phyloP scores from a whole-genome alignment of 208 protist species.

The Novymonas esmeraldas region DNA sequence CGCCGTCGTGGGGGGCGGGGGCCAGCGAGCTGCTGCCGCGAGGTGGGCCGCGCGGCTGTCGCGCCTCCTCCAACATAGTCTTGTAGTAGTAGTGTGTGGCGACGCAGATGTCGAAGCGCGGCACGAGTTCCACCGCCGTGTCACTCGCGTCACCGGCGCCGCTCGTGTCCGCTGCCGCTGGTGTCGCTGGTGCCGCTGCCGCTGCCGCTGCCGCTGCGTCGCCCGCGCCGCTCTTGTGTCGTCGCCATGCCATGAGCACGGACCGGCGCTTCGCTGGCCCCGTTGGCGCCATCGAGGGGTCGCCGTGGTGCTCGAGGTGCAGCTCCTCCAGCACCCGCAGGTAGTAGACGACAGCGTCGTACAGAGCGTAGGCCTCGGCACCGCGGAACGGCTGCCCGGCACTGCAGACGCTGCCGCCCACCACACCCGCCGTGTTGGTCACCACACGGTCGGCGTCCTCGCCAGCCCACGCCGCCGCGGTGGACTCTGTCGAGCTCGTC shows the following conservation, averaged over 20 bases:
- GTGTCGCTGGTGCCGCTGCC: background rate
- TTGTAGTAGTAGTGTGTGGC: constrained; percentile 76
- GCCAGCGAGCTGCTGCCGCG: constrained; percentile 3
- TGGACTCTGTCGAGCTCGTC: background rate
- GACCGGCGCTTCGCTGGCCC: constrained; percentile 20
- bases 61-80: constrained; percentile 30
- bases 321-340: constrained; percentile 36
- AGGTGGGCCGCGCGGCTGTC: constrained; percentile 8
- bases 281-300: constrained; percentile 7
- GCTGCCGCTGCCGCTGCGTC: background rate
- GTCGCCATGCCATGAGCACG: constrained; percentile 21
- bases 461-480: background rate
- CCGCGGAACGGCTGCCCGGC: constrained; percentile 37
- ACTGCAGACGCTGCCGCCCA: background rate
- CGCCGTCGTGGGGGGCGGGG: background rate
- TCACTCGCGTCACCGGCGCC: background rate
- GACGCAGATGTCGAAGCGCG: constrained; percentile 58
- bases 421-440: constrained; percentile 13
- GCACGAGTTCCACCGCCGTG: constrained; percentile 12
- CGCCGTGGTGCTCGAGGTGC: constrained; percentile 29
- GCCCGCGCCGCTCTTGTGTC: constrained; percentile 6
- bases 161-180: background rate
- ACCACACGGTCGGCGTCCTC: constrained; percentile 5
- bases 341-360: constrained; percentile 63
- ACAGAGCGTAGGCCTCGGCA: constrained; percentile 55